Evolutionary conservation across 2,329 filamentous ascomycete genomes (phyloP), one percentile per base, ranked within the genome.

Genomic region (Hypoxylon sp.): DNA sequence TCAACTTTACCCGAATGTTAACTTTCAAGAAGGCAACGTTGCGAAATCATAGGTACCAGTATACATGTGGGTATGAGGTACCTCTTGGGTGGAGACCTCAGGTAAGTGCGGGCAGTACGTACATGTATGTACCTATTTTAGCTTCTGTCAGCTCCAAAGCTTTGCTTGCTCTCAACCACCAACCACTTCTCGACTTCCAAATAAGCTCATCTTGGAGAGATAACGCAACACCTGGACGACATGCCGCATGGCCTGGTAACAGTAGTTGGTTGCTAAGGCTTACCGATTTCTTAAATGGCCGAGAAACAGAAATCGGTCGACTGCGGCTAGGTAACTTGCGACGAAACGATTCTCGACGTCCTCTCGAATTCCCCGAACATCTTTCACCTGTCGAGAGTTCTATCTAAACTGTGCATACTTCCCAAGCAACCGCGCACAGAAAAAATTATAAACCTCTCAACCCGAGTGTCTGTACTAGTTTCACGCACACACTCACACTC

Each of bases 221-320:
- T 39, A 53, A 19, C 34, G 29, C 47, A 41, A 55, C 52, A 23
- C 45, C 39, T 37, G 25, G 19, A n/a, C 39, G n/a, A 45, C 43
- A 63, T 60, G 51, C 47, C 45, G 23, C 32, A 39, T 30, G 3
- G 21, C 53, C 43, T 63, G 7, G 29, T 46, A 65, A 8, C 23
- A n/a, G n/a, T n/a, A n/a, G n/a, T n/a, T 32, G 9, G 9, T 59
- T 51, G 63, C 48, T 61, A 63, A 21, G 59, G 52, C 29, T 9
- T 27, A 16, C 23, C 30, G n/a, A 30, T 6, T 39, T 45, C 32
- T 54, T 32, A 60, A 27, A 68, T 68, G 62, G 62, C 58, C 27
- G n/a, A 48, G 25, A 30, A 57, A 16, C 32, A 2, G 34, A 25
- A 27, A 46, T 45, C 34, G 12, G 27, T 55, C 21, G 55, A 61